Conservation (phyloP, 306 rosid species). For the Medicago lupulina region DNA sequence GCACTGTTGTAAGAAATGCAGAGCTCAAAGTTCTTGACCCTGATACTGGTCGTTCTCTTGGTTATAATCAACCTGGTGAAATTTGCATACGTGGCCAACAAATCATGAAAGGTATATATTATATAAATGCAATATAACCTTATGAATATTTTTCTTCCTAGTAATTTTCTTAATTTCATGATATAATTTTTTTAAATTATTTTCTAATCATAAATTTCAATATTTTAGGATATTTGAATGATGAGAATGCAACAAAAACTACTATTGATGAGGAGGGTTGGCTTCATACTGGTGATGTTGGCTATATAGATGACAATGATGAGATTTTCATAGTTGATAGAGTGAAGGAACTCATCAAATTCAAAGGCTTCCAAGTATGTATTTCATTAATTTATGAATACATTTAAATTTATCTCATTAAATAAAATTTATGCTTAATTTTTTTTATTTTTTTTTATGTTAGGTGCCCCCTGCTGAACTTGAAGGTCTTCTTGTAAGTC, state of each 20-base stretch:
- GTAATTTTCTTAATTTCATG: not conserved
- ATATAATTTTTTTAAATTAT: not conserved
- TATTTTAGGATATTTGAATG: slow-evolving; percentile 70
- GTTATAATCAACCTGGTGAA: slow-evolving; percentile 76
- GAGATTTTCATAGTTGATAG: slow-evolving; percentile 90
- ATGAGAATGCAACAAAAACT: slow-evolving; percentile 61
- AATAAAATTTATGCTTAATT: not conserved
- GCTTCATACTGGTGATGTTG: slow-evolving; percentile 94
- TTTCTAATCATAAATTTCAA: not conserved
- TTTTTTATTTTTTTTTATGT: not conserved
- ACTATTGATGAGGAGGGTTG: slow-evolving; percentile 82
- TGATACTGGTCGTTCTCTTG: slow-evolving; percentile 65
- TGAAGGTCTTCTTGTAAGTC: slow-evolving; percentile 79
- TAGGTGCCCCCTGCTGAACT: slow-evolving; percentile 98
- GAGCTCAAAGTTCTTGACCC: slow-evolving; percentile 81
- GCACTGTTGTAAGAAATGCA: slow-evolving; percentile 78
- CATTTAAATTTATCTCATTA: not conserved
- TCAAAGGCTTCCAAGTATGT: slow-evolving; percentile 88
- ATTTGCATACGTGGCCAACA: slow-evolving; percentile 84
- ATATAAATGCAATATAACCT: not conserved
- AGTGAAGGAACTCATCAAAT: slow-evolving; percentile 89
- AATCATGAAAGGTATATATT: slow-evolving; percentile 71
- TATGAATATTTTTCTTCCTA: too few species aligned
- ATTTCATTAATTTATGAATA: not conserved
- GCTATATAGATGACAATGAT: slow-evolving; percentile 73